Percentiles rank a stretch among this genome's conserved stretches.
Evolutionary conservation across 352 stramenopile genomes (phyloP).

Genomic region (Phytopythium montanum): DNA sequence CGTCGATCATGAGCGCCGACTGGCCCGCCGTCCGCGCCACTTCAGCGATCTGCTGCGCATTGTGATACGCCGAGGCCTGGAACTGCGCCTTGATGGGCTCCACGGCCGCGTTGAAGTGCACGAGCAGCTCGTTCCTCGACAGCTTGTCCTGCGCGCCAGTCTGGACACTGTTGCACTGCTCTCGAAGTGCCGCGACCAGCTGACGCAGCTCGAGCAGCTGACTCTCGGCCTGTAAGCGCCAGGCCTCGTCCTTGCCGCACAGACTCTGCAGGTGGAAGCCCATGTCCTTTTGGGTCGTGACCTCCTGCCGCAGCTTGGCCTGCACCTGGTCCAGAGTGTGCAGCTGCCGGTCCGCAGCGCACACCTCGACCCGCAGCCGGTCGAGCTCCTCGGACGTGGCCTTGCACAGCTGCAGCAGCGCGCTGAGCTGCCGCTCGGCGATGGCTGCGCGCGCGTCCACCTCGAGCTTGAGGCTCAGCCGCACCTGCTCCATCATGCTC

Average conservation of each 20-base stretch:
- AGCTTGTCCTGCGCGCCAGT: conserved; percentile 68
- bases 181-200: conserved; percentile 61
- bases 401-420: conserved; percentile 71
- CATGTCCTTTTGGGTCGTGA: conserved; percentile 82
- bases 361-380: conserved; percentile 63
- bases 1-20: conserved; percentile 52
- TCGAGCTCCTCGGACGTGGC: conserved; percentile 70
- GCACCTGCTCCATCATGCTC: conserved; percentile 85
- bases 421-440: conserved; percentile 73
- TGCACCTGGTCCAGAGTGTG: conserved; percentile 78
- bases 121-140: conserved; percentile 59
- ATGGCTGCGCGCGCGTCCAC: conserved; percentile 74
- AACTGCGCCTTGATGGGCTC: conserved; percentile 78
- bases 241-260: conserved; percentile 84
- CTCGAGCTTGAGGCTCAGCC: conserved; percentile 78
- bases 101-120: conserved; percentile 81
- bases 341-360: conserved; percentile 63
- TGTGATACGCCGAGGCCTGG: conserved; percentile 68
- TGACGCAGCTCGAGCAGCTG: conserved; percentile 74
- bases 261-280: conserved; percentile 76
- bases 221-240: conserved; percentile 82
- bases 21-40: conserved; percentile 55
- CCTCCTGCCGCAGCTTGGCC: conserved; percentile 67
- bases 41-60: conserved; percentile 72
- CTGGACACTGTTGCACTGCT: conserved; percentile 67